Evolutionary conservation across 192 early-diverging fungal species (phyloP).

Genomic region (Rhizoclosmatium globosum): DNA sequence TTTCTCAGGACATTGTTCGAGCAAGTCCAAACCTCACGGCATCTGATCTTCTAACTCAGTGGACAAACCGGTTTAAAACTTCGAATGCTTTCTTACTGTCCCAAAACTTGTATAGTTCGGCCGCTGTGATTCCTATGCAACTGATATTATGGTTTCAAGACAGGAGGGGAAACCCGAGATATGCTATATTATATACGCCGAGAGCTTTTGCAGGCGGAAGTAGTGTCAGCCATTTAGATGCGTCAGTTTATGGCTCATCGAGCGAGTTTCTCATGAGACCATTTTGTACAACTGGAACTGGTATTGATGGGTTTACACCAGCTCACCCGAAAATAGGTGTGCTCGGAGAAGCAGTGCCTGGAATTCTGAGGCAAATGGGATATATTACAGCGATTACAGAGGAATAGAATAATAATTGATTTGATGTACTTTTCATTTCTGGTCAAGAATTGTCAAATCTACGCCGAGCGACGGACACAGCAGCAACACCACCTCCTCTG

Average conservation of each 20-base stretch:
- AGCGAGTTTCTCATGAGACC: conserved; percentile 50
- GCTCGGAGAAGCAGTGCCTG: conserved; percentile 43
- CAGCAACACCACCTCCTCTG: neutral
- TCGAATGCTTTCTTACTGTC: conserved; percentile 26
- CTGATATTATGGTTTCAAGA: conserved; percentile 42
- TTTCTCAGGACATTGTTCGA: neutral
- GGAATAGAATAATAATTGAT: neutral
- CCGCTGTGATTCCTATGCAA: conserved; percentile 40
- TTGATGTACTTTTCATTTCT: neutral
- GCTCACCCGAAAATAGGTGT: conserved; percentile 12
- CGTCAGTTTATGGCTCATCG: conserved; percentile 29
- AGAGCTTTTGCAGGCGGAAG: conserved; percentile 33
- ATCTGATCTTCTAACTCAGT: neutral
- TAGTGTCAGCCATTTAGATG: conserved; percentile 48
- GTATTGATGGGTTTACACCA: conserved; percentile 41
- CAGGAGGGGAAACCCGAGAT: conserved; percentile 1
- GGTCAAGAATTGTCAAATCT: neutral
- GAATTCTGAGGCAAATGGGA: conserved; percentile 49
- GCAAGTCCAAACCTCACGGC: neutral
- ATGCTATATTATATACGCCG: conserved; percentile 48
- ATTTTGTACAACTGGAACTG: conserved; percentile 38
- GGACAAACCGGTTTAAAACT: conserved; percentile 23
- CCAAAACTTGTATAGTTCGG: neutral
- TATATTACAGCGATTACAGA: conserved; percentile 40
- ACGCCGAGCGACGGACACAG: neutral